Base-by-base conservation (phyloP, 2,329 filamentous ascomycete species). In the Claviceps citrina region DNA sequence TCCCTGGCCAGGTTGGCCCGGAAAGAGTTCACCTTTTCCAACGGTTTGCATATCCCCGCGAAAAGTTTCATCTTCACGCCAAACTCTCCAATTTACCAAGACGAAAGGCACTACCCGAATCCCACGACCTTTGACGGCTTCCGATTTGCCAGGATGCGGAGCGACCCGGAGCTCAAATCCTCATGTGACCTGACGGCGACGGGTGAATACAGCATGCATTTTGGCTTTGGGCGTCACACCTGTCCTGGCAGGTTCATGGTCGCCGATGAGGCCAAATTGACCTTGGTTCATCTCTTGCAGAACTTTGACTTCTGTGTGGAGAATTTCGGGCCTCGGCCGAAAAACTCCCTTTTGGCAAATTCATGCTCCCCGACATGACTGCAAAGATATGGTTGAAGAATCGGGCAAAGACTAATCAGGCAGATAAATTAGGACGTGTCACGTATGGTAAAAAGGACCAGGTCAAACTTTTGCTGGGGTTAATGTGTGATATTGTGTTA, bases 191-290 rank as follows among this genome's bases (percentile, higher is more conserved):
- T 47, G 20, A 43, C 45, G 9, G 26, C 41, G 7, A 44, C 43
- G 7, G 42, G 30, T 25, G 41, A 45, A 19, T 20, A 42, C 3
- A 47, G 45, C 41, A 45, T 47, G 45, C 39, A 45, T 31, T 47
- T 47, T 31, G 45, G 45, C 12, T 37, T 38, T 4, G 45, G 45
- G 3, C 41, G 41, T 13, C 41, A 47, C 22, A 41, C 43, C 13
- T 47, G 45, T 25, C 45, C 45, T 5, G 45, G 45, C 7, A 18
- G 45, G 26, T 45, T 44, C 32, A 42, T 47, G 41, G 45, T 38
- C 13, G 42, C 43, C 13, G 43, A 45, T 28, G 43, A 47, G 40
- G 41, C 45, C 20, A 47, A 47, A 34, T 18, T 45, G 7, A 38
- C 41, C 22, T 16, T 47, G 30, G 33, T 47, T 5, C 38, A 44